Conservation (phyloP, 192 early-diverging fungal genomes). For the Lunasporangiospora selenospora region DNA sequence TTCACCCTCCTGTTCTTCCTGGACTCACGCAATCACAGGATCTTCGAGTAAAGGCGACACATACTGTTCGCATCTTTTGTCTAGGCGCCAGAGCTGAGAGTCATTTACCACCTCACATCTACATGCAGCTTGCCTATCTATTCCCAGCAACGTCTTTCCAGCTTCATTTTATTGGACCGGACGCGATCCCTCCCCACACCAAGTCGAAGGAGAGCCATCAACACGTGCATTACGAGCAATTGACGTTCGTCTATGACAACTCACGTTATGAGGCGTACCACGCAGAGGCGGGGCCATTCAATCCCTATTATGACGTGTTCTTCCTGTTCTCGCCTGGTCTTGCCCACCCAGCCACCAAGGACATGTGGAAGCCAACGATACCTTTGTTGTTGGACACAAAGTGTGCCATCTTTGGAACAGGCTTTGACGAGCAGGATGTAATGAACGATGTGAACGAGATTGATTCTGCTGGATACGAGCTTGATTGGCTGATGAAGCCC, state of each 20-base stretch:
- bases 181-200: conserved; percentile 61
- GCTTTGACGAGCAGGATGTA: conserved; percentile 77
- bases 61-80: conserved; percentile 71
- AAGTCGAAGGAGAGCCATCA: conserved; percentile 36
- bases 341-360: conserved; percentile 63
- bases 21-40: conserved; percentile 40
- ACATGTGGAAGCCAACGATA: conserved; percentile 71
- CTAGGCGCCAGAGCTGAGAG: conserved; percentile 79
- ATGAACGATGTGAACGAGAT: conserved; percentile 58
- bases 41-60: conserved; percentile 34
- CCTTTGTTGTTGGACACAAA: conserved; percentile 75
- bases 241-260: conserved; percentile 74
- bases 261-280: conserved; percentile 70
- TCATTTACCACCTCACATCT: conserved; percentile 77
- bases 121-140: conserved; percentile 73
- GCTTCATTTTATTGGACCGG: conserved; percentile 83
- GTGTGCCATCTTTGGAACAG: conserved; percentile 80
- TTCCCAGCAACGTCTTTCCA: conserved; percentile 77
- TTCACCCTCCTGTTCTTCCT: conserved; percentile 37
- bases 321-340: conserved; percentile 83
- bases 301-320: conserved; percentile 80
- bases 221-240: conserved; percentile 57
- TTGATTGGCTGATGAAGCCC: conserved; percentile 80
- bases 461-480: conserved; percentile 49
- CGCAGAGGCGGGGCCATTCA: conserved; percentile 65